Evolutionary conservation across 352 stramenopile genomes (phyloP).

Genomic region (Pythium biforme): DNA sequence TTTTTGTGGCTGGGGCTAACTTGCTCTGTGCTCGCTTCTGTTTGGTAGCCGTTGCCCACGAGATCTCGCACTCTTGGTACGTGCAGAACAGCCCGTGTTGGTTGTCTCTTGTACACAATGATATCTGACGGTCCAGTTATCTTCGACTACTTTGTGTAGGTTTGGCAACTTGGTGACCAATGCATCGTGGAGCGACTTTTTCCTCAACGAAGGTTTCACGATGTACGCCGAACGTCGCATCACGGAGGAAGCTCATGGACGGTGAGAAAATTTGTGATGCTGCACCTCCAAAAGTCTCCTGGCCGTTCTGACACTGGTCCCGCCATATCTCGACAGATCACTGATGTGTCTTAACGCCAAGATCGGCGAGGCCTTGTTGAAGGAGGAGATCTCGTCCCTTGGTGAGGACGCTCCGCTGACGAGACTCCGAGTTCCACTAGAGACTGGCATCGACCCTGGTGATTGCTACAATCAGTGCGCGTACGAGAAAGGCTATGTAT

Average conservation of each 20-base stretch:
- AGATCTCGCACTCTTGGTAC: conserved; percentile 83
- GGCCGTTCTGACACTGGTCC: not conserved
- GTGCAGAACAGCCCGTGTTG: not conserved
- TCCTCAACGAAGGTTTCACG: conserved; percentile 88
- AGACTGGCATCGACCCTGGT: conserved; percentile 73
- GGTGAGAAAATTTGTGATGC: too few relatives aligned
- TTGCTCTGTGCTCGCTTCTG: not conserved
- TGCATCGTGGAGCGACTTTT: conserved; percentile 85
- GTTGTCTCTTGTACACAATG: not conserved
- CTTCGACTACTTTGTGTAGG: conserved; percentile 28
- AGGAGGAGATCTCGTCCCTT: conserved; percentile 67
- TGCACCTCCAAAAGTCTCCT: too few relatives aligned
- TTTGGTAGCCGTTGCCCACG: conserved; percentile 69
- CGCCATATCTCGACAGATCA: conserved; percentile 25
- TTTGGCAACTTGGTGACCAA: conserved; percentile 86
- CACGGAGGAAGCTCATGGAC: conserved; percentile 58
- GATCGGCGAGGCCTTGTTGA: conserved; percentile 61
- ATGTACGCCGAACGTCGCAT: conserved; percentile 84
- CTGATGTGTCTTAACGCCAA: conserved; percentile 75
- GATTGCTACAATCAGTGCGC: conserved; percentile 84
- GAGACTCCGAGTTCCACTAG: conserved; percentile 61
- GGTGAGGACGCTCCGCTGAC: conserved; percentile 70
- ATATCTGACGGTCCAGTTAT: not conserved
- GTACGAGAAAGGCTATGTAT: conserved; percentile 81
- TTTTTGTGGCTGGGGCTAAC: not conserved